A percentile compares a stretch with the other conserved stretches of the same genome.
phyloP scores from a whole-genome alignment of 2,329 filamentous ascomycete species.

The Aureobasidium sp. region DNA sequence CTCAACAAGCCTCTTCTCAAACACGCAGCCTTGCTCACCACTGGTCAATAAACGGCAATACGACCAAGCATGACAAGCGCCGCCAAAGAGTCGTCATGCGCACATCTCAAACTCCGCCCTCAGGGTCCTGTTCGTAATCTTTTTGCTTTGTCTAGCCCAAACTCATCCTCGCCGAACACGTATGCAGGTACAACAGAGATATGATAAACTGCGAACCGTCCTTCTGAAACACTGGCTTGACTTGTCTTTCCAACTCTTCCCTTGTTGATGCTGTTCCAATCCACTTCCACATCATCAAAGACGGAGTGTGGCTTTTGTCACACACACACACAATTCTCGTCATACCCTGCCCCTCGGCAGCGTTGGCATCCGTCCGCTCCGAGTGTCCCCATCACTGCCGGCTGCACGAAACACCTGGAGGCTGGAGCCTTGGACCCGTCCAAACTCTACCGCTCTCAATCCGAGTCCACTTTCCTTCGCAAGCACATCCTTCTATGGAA shows the following conservation, averaged over 20 bases:
- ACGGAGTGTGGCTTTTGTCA: neutral
- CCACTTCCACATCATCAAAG: neutral
- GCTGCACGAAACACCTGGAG: neutral
- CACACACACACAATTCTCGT: neutral
- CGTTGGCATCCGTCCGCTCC: neutral
- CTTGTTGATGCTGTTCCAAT: neutral
- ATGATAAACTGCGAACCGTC: neutral
- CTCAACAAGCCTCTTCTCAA: neutral
- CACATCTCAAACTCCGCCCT: neutral
- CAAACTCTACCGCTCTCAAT: neutral
- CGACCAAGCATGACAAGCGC: no score
- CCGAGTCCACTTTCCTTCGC: neutral
- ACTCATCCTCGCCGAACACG: neutral
- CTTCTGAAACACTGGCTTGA: constrained; percentile 1
- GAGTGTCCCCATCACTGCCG: neutral
- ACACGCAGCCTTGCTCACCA: neutral
- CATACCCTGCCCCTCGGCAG: neutral
- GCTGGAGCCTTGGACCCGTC: neutral
- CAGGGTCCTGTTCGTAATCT: neutral
- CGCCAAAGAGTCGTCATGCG: neutral
- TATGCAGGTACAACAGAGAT: neutral
- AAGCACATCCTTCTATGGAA: neutral
- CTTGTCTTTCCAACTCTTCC: neutral
- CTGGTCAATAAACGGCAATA: neutral
- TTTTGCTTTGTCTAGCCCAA: neutral